Base-by-base conservation (phyloP, 352 stramenopile species). In the Pythium biforme region DNA sequence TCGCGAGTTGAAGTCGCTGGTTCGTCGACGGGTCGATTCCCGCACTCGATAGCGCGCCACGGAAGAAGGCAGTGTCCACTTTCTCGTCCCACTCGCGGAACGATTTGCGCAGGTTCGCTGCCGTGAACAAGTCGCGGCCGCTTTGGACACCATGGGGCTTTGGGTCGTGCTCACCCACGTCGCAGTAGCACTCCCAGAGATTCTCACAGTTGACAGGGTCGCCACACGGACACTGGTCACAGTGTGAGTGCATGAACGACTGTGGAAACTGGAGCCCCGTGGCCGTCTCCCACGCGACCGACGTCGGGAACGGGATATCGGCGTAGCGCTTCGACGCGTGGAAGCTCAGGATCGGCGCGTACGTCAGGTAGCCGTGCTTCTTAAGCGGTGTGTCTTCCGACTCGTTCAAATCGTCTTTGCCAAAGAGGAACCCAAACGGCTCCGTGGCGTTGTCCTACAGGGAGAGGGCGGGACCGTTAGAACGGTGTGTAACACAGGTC, bases 361-460 rank as follows among this genome's bases (percentile, higher is more conserved):
- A 99, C 29, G 84, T 94, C 40, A 78, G 55, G 73, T 98, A 99
- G 33, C 85, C 86, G 56, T 95, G 81, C 6, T 86, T 67, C 46
- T 82, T 83, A 40, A 99, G 83, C 40, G 97, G 89, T 11, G 98
- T 89, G 75, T 99, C 94, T 39, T 98, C 82, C 14, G 88, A 70
- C 29, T 92, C 90, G 68, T 98, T 91, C 33, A 94, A 79, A 70
- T 99, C 97, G 69, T 99, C 92, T 68, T 97, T 97, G 69, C 98
- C 90, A 70, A 98, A 99, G 45, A 99, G 92, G 67, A 99, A 99
- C 7, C 97, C 96, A 76, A 99, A 99, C 15, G 97, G 96, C 74
- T 99, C 97, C 4, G 73, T 86, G 34, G 97, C 72, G 73, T 99
- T 98, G 68, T 97, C 89, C 85, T 94, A 49, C 19, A 43, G 4